phyloP scores from a whole-genome alignment of 1,284 basidiomycete species.

The Xerocomus amazonicus region DNA sequence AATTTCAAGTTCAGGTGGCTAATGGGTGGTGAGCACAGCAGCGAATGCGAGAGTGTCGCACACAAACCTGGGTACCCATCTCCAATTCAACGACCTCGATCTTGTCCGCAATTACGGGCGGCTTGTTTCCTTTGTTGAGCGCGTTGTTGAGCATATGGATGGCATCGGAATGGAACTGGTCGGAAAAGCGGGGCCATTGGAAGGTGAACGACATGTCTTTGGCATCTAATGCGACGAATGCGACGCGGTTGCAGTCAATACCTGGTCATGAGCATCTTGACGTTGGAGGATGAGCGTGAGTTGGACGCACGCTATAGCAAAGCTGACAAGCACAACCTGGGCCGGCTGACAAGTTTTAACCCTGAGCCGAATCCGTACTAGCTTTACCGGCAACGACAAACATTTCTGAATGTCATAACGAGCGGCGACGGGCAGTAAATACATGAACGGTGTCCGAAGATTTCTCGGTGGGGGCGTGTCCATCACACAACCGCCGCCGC shows the following conservation, averaged over 20 bases:
- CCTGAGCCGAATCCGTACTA: background rate
- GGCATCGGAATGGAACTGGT: conserved; percentile 91
- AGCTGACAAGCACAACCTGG: background rate
- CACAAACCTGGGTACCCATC: conserved; percentile 92
- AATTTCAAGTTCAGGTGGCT: conserved; percentile 97
- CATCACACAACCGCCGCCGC: conserved; percentile 23
- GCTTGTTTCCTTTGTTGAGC: conserved; percentile 96
- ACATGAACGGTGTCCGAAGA: conserved; percentile 72
- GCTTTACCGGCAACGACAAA: conserved; percentile 12
- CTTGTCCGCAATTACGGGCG: conserved; percentile 94
- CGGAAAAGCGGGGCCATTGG: conserved; percentile 96
- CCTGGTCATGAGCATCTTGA: conserved; percentile 20
- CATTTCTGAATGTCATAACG: conserved; percentile 17
- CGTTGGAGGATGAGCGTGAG: conserved; percentile 15
- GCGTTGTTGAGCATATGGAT: conserved; percentile 92
- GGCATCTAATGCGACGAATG: conserved; percentile 6
- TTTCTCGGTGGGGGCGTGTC: conserved; percentile 50
- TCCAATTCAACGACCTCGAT: conserved; percentile 97
- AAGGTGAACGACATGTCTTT: conserved; percentile 91
- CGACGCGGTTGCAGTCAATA: conserved; percentile 7
- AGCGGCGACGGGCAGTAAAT: conserved; percentile 13
- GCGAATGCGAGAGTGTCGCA: conserved; percentile 1
- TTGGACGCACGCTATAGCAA: background rate
- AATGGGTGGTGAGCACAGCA: conserved; percentile 7
- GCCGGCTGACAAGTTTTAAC: background rate